Conservation (phyloP, 768 basidiomycete genomes). For the Xerocomellus chrysenteron region DNA sequence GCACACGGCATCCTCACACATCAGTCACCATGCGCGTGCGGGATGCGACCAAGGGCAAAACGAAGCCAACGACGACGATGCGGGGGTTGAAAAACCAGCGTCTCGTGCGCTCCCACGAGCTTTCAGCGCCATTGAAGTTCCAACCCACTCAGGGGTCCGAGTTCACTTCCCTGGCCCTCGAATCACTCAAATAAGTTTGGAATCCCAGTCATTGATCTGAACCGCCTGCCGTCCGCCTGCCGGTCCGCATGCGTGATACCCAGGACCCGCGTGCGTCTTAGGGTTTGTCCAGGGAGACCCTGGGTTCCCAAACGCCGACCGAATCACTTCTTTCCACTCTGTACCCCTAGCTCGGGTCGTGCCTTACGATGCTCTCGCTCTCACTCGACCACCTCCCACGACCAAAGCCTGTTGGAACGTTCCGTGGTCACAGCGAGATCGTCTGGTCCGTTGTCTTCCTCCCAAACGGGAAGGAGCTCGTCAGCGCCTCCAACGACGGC, state of each 20-base stretch:
- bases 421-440: conserved; percentile 28
- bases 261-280: conserved; percentile 32
- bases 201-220: conserved; percentile 34
- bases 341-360: conserved; percentile 24
- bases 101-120: conserved; percentile 28
- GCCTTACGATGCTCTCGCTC: conserved; percentile 31
- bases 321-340: conserved; percentile 22
- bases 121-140: conserved; percentile 10
- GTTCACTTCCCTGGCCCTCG: conserved; percentile 18
- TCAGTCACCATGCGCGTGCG: conserved; percentile 2
- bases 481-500: conserved; percentile 31
- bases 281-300: conserved; percentile 30
- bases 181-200: conserved; percentile 31
- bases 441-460: conserved; percentile 32
- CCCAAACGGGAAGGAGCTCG: conserved; percentile 24
- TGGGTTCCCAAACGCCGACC: conserved; percentile 23
- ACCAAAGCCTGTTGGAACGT: conserved; percentile 19
- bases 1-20: conserved; percentile 11
- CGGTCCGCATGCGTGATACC: conserved; percentile 31
- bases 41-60: neutral
- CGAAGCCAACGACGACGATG: neutral
- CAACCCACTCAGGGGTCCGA: conserved; percentile 33
- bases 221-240: conserved; percentile 33
- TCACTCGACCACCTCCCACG: conserved; percentile 29
- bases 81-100: conserved; percentile 4